Conservation (phyloP, 208 protist species). For the Trichomonas vaginalis region DNA sequence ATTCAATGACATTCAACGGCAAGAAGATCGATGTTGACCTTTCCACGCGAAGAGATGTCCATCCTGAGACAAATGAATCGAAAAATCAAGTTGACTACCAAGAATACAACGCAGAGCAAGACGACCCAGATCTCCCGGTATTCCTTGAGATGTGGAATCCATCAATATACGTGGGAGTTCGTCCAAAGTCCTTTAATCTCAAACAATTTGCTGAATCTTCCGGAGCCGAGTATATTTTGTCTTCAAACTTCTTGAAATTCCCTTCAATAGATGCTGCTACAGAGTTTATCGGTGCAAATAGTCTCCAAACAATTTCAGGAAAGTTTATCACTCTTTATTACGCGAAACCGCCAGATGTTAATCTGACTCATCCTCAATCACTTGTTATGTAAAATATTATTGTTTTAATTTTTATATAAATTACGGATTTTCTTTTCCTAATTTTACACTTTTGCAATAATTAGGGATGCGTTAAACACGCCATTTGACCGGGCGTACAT, state of each 20-base stretch:
- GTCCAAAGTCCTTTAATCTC: not conserved
- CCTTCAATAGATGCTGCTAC: not conserved
- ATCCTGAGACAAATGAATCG: not conserved
- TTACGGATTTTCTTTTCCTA: too few relatives aligned
- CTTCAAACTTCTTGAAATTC: not conserved
- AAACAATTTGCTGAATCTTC: not conserved
- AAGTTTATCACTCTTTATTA: not conserved
- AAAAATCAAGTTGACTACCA: not conserved
- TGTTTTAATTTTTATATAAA: too few relatives aligned
- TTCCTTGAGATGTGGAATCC: not conserved
- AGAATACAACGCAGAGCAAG: not conserved
- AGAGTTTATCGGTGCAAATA: not conserved
- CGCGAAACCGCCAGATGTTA: not conserved
- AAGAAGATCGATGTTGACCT: not conserved
- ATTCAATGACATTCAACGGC: not conserved
- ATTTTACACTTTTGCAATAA: too few relatives aligned
- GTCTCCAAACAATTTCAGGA: not conserved
- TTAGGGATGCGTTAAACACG: too few relatives aligned
- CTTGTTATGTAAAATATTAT: not conserved
- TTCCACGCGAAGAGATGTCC: not conserved
- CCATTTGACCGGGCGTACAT: too few relatives aligned
- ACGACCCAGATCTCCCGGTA: not conserved
- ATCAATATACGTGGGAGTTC: not conserved
- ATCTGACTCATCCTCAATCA: not conserved
- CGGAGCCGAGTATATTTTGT: not conserved